phyloP scores from a whole-genome alignment of 305 asterid species.

The Fraxinus ornus region DNA sequence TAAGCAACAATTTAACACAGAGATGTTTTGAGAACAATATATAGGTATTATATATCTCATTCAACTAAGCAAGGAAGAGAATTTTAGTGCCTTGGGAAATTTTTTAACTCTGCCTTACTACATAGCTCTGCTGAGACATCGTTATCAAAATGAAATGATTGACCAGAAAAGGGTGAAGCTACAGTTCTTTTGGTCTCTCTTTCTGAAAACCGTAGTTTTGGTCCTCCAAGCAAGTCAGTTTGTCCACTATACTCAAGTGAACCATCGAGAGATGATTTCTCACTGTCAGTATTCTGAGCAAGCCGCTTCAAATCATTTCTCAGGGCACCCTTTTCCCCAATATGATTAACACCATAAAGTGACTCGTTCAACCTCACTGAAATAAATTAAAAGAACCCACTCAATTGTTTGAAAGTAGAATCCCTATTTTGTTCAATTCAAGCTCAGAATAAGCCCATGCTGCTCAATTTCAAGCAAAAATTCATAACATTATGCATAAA shows the following conservation, averaged over 20 bases:
- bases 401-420: slow-evolving; percentile 18
- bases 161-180: slow-evolving; percentile 49
- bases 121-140: slow-evolving; percentile 68
- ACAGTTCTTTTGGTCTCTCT: slow-evolving; percentile 46
- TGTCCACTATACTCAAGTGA: slow-evolving; percentile 40
- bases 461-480: background rate
- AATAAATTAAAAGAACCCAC: slow-evolving; percentile 22
- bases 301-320: slow-evolving; percentile 46
- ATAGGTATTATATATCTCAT: background rate
- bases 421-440: background rate
- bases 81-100: background rate
- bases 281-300: slow-evolving; percentile 43
- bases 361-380: slow-evolving; percentile 83
- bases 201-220: slow-evolving; percentile 36
- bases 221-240: slow-evolving; percentile 36
- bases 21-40: background rate
- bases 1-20: slow-evolving; percentile 1
- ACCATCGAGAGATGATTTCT: slow-evolving; percentile 58
- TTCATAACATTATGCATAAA: background rate
- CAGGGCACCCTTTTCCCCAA: slow-evolving; percentile 45
- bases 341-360: slow-evolving; percentile 51
- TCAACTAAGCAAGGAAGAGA: slow-evolving; percentile 4
- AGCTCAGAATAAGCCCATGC: background rate
- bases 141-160: slow-evolving; percentile 62
- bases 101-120: slow-evolving; percentile 52